These are phyloP conservation scores for Amanita rimosa DNA, from an alignment of 768 basidiomycete genomes.

Conservation along the genomic window DNA sequence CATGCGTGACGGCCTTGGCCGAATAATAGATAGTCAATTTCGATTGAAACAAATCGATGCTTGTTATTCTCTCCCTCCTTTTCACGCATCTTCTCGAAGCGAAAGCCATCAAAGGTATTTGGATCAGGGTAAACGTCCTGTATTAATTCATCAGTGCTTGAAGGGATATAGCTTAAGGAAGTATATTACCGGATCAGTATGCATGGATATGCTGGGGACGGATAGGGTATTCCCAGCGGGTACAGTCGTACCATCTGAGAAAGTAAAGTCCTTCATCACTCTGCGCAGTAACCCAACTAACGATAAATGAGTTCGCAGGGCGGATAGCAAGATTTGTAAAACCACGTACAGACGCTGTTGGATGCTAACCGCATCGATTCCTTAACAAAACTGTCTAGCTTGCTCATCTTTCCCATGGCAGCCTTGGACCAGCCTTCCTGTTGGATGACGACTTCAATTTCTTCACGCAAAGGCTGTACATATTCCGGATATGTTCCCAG, in stretches of 20 bases:
- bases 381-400: too few relatives aligned
- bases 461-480: too few relatives aligned
- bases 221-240: conserved; percentile 15
- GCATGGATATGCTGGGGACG: conserved; percentile 7
- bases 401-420: too few relatives aligned
- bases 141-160: conserved; percentile 12
- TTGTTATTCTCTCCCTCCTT: too few relatives aligned
- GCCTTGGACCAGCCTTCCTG: too few relatives aligned
- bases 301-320: conserved; percentile 11
- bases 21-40: too few relatives aligned
- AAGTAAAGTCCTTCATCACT: conserved; percentile 26
- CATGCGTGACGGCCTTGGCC: too few relatives aligned
- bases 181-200: conserved; percentile 1
- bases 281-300: conserved; percentile 18
- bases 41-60: too few relatives aligned
- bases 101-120: too few relatives aligned
- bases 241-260: conserved; percentile 16
- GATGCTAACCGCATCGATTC: background rate
- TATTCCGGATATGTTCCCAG: too few relatives aligned
- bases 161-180: background rate
- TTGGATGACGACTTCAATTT: too few relatives aligned
- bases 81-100: too few relatives aligned
- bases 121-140: background rate
- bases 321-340: background rate
- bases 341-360: conserved; percentile 11